Base-by-base conservation (phyloP, 805 yeast species). In the Pichia pseudocactophila region DNA sequence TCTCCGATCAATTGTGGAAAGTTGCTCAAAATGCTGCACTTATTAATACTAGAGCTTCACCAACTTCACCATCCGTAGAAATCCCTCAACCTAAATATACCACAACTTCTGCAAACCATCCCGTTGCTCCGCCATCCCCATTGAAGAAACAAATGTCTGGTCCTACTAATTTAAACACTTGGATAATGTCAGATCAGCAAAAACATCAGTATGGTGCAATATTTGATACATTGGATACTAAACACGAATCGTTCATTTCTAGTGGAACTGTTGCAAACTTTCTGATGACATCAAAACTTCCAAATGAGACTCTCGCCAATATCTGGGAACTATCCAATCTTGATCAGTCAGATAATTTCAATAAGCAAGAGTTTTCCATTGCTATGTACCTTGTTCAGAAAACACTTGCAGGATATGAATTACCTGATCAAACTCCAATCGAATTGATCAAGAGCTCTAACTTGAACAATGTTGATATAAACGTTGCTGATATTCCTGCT, bases 261-360 rank as follows among this genome's bases (percentile, higher is more conserved):
- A 82, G 96, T 3, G 76, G 71, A 45, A 86, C 86, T 50, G 87
- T 92, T 36, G 98, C 95, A 7, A 80, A 82, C 7, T 87, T 89
- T 58, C 75, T 92, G 53, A 79, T 86, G 71, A 82, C 92, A 9
- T 90, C 97, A 3, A 83, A 85, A 48, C 73, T 92, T 46, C 73
- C 80, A 40, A 96, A 89, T 55, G 89, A 85, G 40, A 79, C 77
- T 17, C 71, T 92, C 48, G 98, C 97, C 2, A 66, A 77, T 19
- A 79, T 90, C 34, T 92, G 99, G 99, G 98, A 92, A 63, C 70
- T 92, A 51, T 78, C 97, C 9, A 97, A 92, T 59, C 73, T 87
- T 48, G 82, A 85, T 51, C 87, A 87, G 61, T 77, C 84, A 35
- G 97, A 96, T 20, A 73, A 73, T 34, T 87, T 92, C 56, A 72